Evolutionary conservation across 768 basidiomycete genomes (phyloP).

Genomic region (Austroboletus festivus): DNA sequence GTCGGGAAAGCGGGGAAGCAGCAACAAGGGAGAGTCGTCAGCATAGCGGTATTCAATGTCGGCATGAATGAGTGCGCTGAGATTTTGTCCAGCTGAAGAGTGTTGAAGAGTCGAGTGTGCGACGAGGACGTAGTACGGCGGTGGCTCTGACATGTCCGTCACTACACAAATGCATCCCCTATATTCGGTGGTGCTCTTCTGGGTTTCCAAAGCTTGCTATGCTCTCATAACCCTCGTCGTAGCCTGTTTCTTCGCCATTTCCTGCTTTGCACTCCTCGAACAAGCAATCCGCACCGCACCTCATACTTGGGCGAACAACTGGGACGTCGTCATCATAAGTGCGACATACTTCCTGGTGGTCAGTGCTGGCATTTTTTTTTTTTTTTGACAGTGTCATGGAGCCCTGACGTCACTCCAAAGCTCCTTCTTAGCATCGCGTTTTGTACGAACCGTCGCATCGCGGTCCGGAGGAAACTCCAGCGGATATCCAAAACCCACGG

Average conservation of each 20-base stretch:
- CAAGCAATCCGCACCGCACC: slow-evolving; percentile 71
- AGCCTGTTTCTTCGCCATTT: slow-evolving; percentile 55
- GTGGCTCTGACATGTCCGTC: slow-evolving; percentile 23
- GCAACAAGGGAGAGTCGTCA: slow-evolving; percentile 68
- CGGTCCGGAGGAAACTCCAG: slow-evolving; percentile 61
- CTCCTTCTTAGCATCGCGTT: slow-evolving; percentile 55
- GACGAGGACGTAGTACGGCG: slow-evolving; percentile 68
- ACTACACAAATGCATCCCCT: slow-evolving; percentile 16
- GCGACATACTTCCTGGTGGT: slow-evolving; percentile 72
- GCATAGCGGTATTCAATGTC: slow-evolving; percentile 78
- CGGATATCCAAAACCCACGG: slow-evolving; percentile 62
- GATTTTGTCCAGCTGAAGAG: slow-evolving; percentile 37
- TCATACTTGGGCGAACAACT: slow-evolving; percentile 55
- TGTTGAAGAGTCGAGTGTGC: slow-evolving; percentile 49
- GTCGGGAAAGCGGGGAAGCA: slow-evolving; percentile 56
- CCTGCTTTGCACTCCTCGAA: slow-evolving; percentile 60
- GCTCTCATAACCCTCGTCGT: slow-evolving; percentile 47
- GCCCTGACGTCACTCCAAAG: slow-evolving; percentile 33
- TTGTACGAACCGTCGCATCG: slow-evolving; percentile 66
- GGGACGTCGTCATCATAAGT: slow-evolving; percentile 65
- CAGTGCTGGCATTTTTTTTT: slow-evolving; percentile 26
- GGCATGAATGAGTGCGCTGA: slow-evolving; percentile 51
- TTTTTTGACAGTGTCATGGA: background rate
- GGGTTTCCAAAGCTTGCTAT: slow-evolving; percentile 56
- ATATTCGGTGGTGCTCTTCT: slow-evolving; percentile 42